Conservation (phyloP, 164 flowering plant species). For the Chloranthus sessilifolius region DNA sequence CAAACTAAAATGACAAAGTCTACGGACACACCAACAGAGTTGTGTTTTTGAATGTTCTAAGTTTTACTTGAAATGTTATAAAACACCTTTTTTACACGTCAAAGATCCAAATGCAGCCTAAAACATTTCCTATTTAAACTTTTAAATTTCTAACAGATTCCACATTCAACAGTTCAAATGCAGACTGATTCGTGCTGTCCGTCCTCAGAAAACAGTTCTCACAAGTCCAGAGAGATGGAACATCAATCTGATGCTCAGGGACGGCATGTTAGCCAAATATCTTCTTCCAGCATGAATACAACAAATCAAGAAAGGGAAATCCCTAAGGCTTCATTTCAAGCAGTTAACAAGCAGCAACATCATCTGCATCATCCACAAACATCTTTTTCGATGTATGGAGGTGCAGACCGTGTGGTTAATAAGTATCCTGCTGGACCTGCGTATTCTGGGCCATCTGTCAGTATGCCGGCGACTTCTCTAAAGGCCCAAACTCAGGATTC, state of each 20-base stretch:
- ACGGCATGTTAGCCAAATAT: conserved; percentile 29
- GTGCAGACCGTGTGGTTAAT: conserved; percentile 32
- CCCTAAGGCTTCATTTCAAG: conserved; percentile 34
- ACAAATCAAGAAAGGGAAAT: conserved; percentile 44
- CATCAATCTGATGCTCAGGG: conserved; percentile 40
- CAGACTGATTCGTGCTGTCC: conserved; percentile 8
- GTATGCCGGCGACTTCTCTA: conserved; percentile 32
- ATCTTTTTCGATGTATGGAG: conserved; percentile 61
- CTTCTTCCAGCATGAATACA: conserved; percentile 30
- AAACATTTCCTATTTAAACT: no score
- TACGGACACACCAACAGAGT: no score
- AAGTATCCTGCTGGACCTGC: conserved; percentile 34
- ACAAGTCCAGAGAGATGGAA: conserved; percentile 11
- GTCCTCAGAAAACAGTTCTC: conserved; percentile 9
- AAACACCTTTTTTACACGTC: no score
- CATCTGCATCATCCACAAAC: conserved; percentile 55
- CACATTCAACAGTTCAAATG: conserved; percentile 10
- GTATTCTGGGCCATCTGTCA: conserved; percentile 42
- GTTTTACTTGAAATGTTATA: no score
- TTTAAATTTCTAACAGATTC: no score
- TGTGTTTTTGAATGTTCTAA: no score
- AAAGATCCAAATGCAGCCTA: no score
- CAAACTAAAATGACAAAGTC: no score
- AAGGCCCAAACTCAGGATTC: conserved; percentile 56
- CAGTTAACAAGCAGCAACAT: conserved; percentile 36